Base-by-base conservation (phyloP, 2,329 filamentous ascomycete species). In the Fusarium dlaminii region DNA sequence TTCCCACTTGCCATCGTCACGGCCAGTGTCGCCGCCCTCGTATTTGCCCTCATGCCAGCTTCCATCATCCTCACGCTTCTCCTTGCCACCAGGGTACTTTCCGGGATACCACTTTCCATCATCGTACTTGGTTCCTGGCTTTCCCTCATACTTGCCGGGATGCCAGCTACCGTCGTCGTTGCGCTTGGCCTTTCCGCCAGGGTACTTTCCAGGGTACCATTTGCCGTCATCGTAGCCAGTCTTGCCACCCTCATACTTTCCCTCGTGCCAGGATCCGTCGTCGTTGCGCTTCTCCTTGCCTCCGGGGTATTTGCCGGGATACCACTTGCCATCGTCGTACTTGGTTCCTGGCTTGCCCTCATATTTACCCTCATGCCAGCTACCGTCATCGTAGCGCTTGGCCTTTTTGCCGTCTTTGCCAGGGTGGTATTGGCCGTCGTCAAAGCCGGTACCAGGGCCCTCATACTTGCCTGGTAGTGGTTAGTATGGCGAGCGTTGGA, bases 151-250 rank as follows among this genome's bases (percentile, higher is more conserved):
- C 27, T 73, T 73, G 6, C 69, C 70, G 4, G 40, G 40, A 4
- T 57, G 11, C 59, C 52, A 67, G 3, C 7, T 66, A 0, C 63
- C 52, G n/a, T 66, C 56, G 4, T 49, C 56, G 15, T 42, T 15
- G 6, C 63, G 64, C 63, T 63, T 68, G 7, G 12, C 39, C 40
- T 63, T 63, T 24, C 54, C 55, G 4, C 68, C 68, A 15, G 74
- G 73, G 17, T 75, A 75, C 45, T 75, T 75, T 34, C 71, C 71
- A 6, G 57, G 67, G 5, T 65, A 57, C 70, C 70, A 73, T n/a
- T 62, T 69, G 1, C 70, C 70, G 17, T 73, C 59, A 30, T 73
- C 70, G 6, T 52, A 43, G 9, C 20, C 14, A 13, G 54, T 57
- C n/a, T 57, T 57, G 18, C 54, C 54, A 49, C 46, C 46, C 2